These are phyloP conservation scores for Tolypocladium cylindrosporum DNA, from an alignment of 2,329 filamentous ascomycete species.

Conservation along the genomic window DNA sequence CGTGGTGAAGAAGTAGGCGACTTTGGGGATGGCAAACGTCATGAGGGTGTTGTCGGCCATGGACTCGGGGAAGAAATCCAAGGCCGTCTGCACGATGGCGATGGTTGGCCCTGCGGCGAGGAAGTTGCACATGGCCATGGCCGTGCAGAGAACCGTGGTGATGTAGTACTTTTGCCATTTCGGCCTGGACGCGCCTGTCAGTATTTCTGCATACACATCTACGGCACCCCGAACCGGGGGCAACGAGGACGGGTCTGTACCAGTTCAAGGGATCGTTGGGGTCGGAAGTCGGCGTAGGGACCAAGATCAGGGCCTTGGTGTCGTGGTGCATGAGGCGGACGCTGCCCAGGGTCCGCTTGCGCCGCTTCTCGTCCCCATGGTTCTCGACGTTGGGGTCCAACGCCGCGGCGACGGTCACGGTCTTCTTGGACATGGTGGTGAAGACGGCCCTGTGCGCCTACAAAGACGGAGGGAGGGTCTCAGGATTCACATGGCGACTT, in stretches of 20 bases:
- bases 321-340: conserved; percentile 29
- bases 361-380: conserved; percentile 3
- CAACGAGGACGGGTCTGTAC: conserved; percentile 14
- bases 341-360: conserved; percentile 25
- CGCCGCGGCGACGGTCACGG: background rate
- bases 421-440: conserved; percentile 1
- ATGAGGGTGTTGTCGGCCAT: conserved; percentile 16
- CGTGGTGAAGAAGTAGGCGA: conserved; percentile 43
- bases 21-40: conserved; percentile 25
- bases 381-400: conserved; percentile 5
- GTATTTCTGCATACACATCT: background rate
- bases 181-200: conserved; percentile 20
- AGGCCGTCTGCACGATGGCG: conserved; percentile 35
- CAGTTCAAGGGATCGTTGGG: conserved; percentile 32
- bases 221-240: background rate
- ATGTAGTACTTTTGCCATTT: conserved; percentile 39
- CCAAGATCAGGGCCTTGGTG: conserved; percentile 36
- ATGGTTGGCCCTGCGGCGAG: conserved; percentile 44
- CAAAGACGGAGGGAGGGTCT: background rate
- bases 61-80: conserved; percentile 33
- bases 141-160: conserved; percentile 36
- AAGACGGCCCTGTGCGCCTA: background rate
- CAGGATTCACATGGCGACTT: background rate
- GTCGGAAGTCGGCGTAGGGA: conserved; percentile 21
- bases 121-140: conserved; percentile 48